These are phyloP conservation scores for Xylariaceae sp. DNA, from an alignment of 2,329 filamentous ascomycete species.

Conservation along the genomic window DNA sequence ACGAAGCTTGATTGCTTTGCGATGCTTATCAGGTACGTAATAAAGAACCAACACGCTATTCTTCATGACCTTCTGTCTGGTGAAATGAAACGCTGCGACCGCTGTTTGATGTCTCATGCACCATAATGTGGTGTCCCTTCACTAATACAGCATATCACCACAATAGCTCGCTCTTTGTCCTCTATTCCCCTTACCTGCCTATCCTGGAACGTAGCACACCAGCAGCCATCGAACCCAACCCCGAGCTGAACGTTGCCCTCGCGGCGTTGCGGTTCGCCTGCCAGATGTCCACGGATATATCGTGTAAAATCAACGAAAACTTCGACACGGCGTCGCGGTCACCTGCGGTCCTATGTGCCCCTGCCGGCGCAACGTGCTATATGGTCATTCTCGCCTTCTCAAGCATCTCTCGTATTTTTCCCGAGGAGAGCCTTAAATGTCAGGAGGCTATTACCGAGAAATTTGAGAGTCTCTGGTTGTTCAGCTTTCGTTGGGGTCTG, in stretches of 20 bases:
- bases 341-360: slow-evolving; percentile 38
- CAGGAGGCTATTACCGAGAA: slow-evolving; percentile 41
- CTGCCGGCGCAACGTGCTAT: slow-evolving; percentile 42
- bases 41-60: background rate
- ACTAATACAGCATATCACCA: background rate
- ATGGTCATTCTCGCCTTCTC: slow-evolving; percentile 39
- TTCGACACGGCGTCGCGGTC: slow-evolving; percentile 32
- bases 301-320: slow-evolving; percentile 40
- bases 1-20: slow-evolving; percentile 42
- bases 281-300: slow-evolving; percentile 43
- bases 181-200: slow-evolving; percentile 42
- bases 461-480: slow-evolving; percentile 42
- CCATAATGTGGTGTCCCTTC: background rate
- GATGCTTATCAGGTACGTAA: slow-evolving; percentile 42
- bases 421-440: slow-evolving; percentile 35
- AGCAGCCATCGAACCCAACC: slow-evolving; percentile 20
- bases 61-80: background rate
- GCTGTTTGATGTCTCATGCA: background rate
- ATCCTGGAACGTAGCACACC: slow-evolving; percentile 34
- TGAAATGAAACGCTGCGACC: background rate
- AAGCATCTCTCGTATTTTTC: slow-evolving; percentile 39
- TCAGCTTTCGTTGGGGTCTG: slow-evolving; percentile 43
- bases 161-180: slow-evolving; percentile 38
- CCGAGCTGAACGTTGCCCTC: slow-evolving; percentile 36
- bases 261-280: slow-evolving; percentile 42